phyloP scores from a whole-genome alignment of 2,329 filamentous ascomycete genomes.

The Daldinia sp. region DNA sequence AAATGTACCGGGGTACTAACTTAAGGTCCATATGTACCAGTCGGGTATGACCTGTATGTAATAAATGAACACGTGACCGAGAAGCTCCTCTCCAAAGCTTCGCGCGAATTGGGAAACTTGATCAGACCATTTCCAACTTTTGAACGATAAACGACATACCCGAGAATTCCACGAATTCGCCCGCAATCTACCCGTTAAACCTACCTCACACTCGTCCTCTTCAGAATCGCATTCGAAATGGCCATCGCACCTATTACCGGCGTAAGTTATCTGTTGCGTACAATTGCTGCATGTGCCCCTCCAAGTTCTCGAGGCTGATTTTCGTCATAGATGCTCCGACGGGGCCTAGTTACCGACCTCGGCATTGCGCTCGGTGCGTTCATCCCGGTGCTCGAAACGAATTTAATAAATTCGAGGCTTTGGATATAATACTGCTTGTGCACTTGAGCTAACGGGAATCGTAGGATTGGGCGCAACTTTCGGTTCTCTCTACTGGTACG shows the following conservation, averaged over 20 bases:
- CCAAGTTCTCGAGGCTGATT: slow-evolving; percentile 51
- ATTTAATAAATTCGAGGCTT: background rate
- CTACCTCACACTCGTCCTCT: slow-evolving; percentile 17
- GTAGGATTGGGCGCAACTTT: slow-evolving; percentile 66
- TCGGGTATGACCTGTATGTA: too few relatives aligned
- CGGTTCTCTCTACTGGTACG: slow-evolving; percentile 70
- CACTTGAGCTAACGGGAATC: slow-evolving; percentile 51
- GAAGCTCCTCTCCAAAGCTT: slow-evolving; percentile 18
- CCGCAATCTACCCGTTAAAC: slow-evolving; percentile 19
- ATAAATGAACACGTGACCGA: slow-evolving; percentile 32
- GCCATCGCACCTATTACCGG: slow-evolving; percentile 69
- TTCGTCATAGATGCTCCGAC: slow-evolving; percentile 67
- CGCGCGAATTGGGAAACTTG: slow-evolving; percentile 39
- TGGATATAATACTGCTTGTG: background rate
- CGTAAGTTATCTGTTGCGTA: slow-evolving; percentile 61
- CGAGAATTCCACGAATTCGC: slow-evolving; percentile 27
- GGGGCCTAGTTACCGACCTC: slow-evolving; percentile 69
- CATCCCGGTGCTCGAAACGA: background rate
- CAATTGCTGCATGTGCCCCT: slow-evolving; percentile 50
- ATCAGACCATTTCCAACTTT: slow-evolving; percentile 37
- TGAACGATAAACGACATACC: background rate
- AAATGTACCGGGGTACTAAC: slow-evolving; percentile 1
- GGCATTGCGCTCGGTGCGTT: slow-evolving; percentile 66
- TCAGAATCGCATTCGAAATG: slow-evolving; percentile 57
- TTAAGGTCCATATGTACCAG: background rate